These are phyloP conservation scores for Botrytis hyacinthi DNA, from an alignment of 2,329 filamentous ascomycete species.

Conservation along the genomic window DNA sequence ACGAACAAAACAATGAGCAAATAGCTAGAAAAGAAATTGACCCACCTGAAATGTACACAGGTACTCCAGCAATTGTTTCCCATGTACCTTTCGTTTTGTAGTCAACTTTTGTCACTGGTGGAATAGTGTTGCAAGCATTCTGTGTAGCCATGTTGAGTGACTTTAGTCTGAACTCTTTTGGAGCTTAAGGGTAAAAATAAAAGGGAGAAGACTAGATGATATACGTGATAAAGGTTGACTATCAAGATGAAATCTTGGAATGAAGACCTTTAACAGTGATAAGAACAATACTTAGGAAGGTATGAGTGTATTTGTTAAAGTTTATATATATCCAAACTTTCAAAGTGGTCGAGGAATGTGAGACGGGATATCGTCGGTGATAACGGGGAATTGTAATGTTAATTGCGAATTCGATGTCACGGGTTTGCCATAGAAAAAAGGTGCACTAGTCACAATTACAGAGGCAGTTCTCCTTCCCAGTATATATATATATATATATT, in stretches of 20 bases:
- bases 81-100: conserved; percentile 35
- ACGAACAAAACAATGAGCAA: background rate
- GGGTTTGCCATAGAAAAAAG: too few species aligned
- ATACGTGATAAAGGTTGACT: background rate
- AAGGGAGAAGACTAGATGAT: background rate
- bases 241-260: too few species aligned
- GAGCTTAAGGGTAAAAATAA: background rate
- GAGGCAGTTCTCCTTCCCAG: too few species aligned
- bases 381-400: background rate
- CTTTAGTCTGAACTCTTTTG: background rate
- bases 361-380: background rate
- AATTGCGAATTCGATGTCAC: background rate
- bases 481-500: too few species aligned
- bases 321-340: background rate
- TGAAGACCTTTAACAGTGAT: background rate
- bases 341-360: background rate
- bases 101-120: conserved; percentile 37
- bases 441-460: too few species aligned
- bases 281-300: too few species aligned
- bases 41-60: conserved; percentile 13
- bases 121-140: conserved; percentile 34
- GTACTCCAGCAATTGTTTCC: conserved; percentile 24
- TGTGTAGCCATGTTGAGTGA: conserved; percentile 25
- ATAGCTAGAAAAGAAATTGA: background rate
- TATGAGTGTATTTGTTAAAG: background rate